Evolutionary conservation across 228 moss, liverwort and hornwort genomes (phyloP).

Genomic region (Sphagnum magellanicum): DNA sequence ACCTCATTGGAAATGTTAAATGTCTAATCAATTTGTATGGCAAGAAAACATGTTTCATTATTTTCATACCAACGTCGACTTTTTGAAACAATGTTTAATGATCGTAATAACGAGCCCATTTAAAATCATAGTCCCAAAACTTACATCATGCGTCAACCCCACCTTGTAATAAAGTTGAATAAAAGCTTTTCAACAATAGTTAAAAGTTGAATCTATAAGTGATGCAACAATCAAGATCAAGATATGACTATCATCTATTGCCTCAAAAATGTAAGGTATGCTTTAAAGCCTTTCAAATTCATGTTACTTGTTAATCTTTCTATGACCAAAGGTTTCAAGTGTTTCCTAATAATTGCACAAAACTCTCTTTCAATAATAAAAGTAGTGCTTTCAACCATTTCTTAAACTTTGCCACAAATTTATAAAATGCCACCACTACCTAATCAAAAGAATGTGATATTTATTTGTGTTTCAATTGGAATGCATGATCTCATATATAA

Average conservation of each 20-base stretch:
- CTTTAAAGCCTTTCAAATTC: background rate
- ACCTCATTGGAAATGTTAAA: too few relatives aligned
- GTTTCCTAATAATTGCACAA: background rate
- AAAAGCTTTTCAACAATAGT: slow-evolving; percentile 10
- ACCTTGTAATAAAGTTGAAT: slow-evolving; percentile 5
- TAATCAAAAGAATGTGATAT: background rate
- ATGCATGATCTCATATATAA: background rate
- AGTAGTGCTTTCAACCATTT: too few relatives aligned
- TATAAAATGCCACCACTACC: background rate
- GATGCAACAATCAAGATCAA: slow-evolving; percentile 5
- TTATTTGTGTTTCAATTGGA: background rate
- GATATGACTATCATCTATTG: slow-evolving; percentile 4
- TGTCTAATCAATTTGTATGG: slow-evolving; percentile 3
- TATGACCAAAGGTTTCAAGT: background rate
- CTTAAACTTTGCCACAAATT: background rate
- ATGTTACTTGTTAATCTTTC: background rate
- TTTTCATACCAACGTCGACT: background rate
- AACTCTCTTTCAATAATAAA: background rate
- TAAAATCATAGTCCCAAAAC: too few relatives aligned
- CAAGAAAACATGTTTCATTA: background rate
- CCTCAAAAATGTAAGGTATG: background rate
- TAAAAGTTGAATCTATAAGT: background rate
- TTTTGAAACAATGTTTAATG: too few relatives aligned
- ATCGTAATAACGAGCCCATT: too few relatives aligned
- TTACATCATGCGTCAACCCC: too few relatives aligned